Evolutionary conservation across 371 early-diverging fungal genomes (phyloP), one percentile per base, ranked within the genome.

Genomic region (Mucor lusitanicus): DNA sequence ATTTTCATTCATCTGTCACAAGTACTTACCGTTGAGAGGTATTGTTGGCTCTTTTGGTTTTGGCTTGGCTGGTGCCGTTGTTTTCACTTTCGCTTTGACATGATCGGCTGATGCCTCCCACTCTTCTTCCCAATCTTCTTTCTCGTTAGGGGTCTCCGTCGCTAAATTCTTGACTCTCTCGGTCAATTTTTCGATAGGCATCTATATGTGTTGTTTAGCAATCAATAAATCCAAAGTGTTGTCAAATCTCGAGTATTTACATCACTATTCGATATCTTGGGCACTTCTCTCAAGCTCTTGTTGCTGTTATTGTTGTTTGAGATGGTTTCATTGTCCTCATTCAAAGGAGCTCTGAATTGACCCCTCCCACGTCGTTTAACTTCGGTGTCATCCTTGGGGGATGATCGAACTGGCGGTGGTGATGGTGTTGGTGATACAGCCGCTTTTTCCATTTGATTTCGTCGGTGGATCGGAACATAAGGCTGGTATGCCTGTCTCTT

Each of bases 321-420:
- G 4, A 23, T 15, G 6, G 3, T 8, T 53, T 25, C 53, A 53
- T 53, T 21, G 33, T 62, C 53, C 9, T 62, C 63, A 27, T 23
- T 65, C 3, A 55, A 27, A 54, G 78, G 78, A 13, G 78, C 78
- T 65, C 68, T 56, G 37, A 77, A 77, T 64, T 67, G 75, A 21
- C 78, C 78, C 53, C 78, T 59, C 21, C 70, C 65, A 55, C 72
- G 32, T 64, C 68, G 46, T 42, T 63, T 67, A 11, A 61, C 33
- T 32, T 56, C 39, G 30, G 44, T 5, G 12, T 59, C 42, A 12
- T 61, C 50, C 12, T 54, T 42, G 8, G 27, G 42, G 6, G 39
- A 21, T 21, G 58, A 19, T 35, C 58, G 58, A 21, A 23, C 35
- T 21, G 58, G 7, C 6, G 61, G 35, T 17, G 40, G 40, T 17